phyloP scores from a whole-genome alignment of 352 stramenopile genomes.

The Phytophthora constricta region DNA sequence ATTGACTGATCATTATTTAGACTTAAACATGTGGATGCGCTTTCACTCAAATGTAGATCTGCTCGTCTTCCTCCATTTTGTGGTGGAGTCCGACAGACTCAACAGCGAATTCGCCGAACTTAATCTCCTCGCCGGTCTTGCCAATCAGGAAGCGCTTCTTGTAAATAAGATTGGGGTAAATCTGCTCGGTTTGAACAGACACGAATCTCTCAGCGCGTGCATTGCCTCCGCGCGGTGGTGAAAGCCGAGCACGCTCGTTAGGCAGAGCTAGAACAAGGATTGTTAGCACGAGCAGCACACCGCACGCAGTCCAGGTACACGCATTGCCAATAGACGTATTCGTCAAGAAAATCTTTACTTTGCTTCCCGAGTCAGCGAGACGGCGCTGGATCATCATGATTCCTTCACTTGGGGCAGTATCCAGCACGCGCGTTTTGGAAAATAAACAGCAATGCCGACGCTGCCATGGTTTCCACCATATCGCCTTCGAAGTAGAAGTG shows the following conservation, averaged over 20 bases:
- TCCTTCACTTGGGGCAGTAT: slow-evolving; percentile 23
- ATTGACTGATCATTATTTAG: too few relatives aligned
- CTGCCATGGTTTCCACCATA: slow-evolving; percentile 48
- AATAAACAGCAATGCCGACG: slow-evolving; percentile 55
- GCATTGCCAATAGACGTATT: slow-evolving; percentile 67
- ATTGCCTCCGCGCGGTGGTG: slow-evolving; percentile 55
- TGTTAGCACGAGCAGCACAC: slow-evolving; percentile 51
- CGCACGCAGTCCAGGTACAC: slow-evolving; percentile 55
- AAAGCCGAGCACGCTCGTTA: slow-evolving; percentile 59
- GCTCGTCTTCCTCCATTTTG: slow-evolving; percentile 73
- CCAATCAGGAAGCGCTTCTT: slow-evolving; percentile 81
- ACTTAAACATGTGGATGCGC: too few relatives aligned
- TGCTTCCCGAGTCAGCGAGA: slow-evolving; percentile 32
- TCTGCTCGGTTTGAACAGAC: slow-evolving; percentile 69
- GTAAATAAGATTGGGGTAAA: slow-evolving; percentile 81
- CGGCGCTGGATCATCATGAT: slow-evolving; percentile 29
- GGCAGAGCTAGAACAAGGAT: slow-evolving; percentile 55
- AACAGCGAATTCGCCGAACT: slow-evolving; percentile 75
- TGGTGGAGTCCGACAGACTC: slow-evolving; percentile 68
- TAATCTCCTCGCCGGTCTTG: slow-evolving; percentile 73
- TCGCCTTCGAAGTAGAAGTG: slow-evolving; percentile 38
- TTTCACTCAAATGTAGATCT: slow-evolving; percentile 59
- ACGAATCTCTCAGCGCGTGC: slow-evolving; percentile 70
- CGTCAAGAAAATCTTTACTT: slow-evolving; percentile 54
- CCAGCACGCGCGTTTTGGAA: slow-evolving; percentile 58